Evolutionary conservation across 2,329 filamentous ascomycete species (phyloP).

Genomic region (Trichoderma breve): DNA sequence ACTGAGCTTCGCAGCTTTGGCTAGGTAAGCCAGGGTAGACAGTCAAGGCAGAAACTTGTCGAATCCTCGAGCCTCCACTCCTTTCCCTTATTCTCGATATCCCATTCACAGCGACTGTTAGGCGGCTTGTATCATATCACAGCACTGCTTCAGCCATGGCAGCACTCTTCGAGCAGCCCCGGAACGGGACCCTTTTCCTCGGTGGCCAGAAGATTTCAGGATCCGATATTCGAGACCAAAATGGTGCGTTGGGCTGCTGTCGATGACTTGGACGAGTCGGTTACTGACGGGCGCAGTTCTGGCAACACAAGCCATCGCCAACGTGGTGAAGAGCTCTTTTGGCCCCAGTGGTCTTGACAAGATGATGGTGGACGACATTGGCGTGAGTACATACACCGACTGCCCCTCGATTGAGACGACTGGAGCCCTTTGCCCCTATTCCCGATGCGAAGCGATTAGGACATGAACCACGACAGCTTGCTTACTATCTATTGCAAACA

Average conservation of each 20-base stretch:
- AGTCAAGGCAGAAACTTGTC: conserved; percentile 21
- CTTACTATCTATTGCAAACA: conserved; percentile 35
- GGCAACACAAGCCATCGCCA: conserved; percentile 94
- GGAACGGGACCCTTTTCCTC: conserved; percentile 94
- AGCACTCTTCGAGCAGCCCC: conserved; percentile 91
- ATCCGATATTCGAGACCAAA: conserved; percentile 94
- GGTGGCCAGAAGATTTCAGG: conserved; percentile 97
- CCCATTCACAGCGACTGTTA: conserved; percentile 5
- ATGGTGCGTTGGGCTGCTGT: conserved; percentile 56
- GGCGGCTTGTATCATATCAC: conserved; percentile 3
- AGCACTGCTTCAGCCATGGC: conserved; percentile 61
- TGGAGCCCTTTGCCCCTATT: conserved; percentile 13
- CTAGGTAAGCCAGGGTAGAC: conserved; percentile 17
- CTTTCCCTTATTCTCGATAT: background rate
- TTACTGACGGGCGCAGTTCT: conserved; percentile 58
- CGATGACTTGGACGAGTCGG: background rate
- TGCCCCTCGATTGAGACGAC: background rate
- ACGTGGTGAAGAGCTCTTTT: conserved; percentile 98
- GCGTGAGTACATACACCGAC: conserved; percentile 53
- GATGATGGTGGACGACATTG: conserved; percentile 99
- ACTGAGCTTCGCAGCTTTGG: conserved; percentile 23
- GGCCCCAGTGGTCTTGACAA: conserved; percentile 96
- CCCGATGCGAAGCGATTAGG: background rate
- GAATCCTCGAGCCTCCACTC: conserved; percentile 14
- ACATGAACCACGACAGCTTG: background rate